Evolutionary conservation across 768 basidiomycete species (phyloP).

Genomic region (Candolleomyces aberdarensis): DNA sequence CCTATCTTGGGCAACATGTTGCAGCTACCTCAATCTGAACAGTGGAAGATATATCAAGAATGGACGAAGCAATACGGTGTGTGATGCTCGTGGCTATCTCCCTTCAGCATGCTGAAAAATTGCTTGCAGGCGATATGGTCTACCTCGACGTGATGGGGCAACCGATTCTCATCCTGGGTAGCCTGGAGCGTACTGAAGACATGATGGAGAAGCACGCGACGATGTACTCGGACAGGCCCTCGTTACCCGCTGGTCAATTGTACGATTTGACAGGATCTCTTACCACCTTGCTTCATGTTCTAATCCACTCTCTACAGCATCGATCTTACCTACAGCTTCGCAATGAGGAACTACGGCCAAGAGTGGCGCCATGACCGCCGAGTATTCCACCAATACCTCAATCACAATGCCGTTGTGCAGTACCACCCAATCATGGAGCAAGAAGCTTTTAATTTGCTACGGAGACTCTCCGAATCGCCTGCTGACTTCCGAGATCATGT

Average conservation of each 20-base stretch:
- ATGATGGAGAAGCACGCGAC: conserved; percentile 12
- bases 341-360: conserved; percentile 24
- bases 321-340: conserved; percentile 19
- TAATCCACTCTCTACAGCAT: conserved; percentile 1
- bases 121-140: conserved; percentile 11
- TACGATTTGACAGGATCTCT: background rate
- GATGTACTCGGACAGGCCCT: conserved; percentile 10
- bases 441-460: conserved; percentile 19
- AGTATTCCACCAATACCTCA: conserved; percentile 21
- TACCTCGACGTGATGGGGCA: conserved; percentile 11
- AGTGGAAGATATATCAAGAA: conserved; percentile 18
- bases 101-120: no score
- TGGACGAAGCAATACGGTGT: conserved; percentile 18
- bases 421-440: conserved; percentile 23
- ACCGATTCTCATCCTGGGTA: conserved; percentile 9
- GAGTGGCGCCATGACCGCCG: conserved; percentile 25
- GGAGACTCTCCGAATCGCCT: conserved; percentile 13
- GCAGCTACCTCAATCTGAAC: conserved; percentile 20
- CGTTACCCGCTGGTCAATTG: background rate
- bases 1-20: conserved; percentile 21
- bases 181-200: conserved; percentile 2
- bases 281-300: background rate
- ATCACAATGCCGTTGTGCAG: conserved; percentile 18
- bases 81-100: background rate
- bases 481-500: conserved; percentile 1